These are phyloP conservation scores for Hanseniaspora vineae DNA, from an alignment of 805 yeast species.

Conservation along the genomic window DNA sequence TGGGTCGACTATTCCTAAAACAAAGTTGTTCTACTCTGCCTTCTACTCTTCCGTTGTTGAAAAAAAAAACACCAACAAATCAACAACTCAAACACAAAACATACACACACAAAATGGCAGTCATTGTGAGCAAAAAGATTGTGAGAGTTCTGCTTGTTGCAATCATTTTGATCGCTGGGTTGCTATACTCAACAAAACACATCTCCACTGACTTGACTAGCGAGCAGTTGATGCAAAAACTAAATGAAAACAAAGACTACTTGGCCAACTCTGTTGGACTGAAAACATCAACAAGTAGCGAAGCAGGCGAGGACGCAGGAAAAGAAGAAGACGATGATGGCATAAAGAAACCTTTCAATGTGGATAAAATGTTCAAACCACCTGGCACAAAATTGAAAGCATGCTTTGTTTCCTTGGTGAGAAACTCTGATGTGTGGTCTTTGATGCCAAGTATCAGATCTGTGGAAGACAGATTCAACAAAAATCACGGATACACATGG, in stretches of 20 bases:
- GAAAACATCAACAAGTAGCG: no score
- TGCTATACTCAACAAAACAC: background rate
- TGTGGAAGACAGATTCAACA: constrained; percentile 73
- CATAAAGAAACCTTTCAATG: background rate
- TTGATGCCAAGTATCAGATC: constrained; percentile 49
- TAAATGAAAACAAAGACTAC: background rate
- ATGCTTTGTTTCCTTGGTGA: constrained; percentile 44
- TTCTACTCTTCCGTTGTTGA: background rate
- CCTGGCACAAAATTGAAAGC: constrained; percentile 18
- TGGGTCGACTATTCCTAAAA: no score
- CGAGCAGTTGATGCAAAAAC: background rate
- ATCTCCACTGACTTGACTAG: background rate
- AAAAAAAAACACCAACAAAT: background rate
- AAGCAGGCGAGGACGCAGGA: no score
- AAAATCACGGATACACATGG: constrained; percentile 75
- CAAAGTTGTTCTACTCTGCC: no score
- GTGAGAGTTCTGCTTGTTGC: background rate
- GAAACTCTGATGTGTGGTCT: constrained; percentile 51
- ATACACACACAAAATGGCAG: background rate
- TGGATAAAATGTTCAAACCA: background rate
- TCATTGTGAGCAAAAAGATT: background rate
- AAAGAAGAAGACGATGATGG: background rate
- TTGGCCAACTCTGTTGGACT: background rate
- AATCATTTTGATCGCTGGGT: background rate
- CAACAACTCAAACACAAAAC: background rate